Evolutionary conservation across 148 eudicot species (phyloP).

Genomic region (Gaultheria prostrata): DNA sequence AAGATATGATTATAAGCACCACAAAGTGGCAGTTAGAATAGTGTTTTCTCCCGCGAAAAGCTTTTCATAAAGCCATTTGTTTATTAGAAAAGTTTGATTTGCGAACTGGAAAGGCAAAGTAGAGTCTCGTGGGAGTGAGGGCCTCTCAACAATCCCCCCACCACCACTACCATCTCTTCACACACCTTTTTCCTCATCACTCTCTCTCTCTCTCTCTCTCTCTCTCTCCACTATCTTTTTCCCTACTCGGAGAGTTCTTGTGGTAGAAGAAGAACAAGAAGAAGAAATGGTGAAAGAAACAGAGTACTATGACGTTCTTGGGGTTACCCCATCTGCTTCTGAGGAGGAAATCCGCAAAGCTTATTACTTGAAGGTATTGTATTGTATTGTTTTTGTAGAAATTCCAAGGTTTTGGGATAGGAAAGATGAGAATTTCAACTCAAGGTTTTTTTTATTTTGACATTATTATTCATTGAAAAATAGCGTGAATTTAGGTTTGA

Average conservation of each 20-base stretch:
- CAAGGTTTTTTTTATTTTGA: neutral
- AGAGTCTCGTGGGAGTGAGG: slow-evolving; percentile 39
- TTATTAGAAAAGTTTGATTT: slow-evolving; percentile 25
- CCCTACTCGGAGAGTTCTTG: neutral
- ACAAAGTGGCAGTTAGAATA: slow-evolving; percentile 57
- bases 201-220: neutral
- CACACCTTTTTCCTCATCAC: neutral
- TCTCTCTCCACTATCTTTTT: slow-evolving; percentile 9
- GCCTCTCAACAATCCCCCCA: slow-evolving; percentile 19
- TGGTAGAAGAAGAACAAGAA: slow-evolving; percentile 18
- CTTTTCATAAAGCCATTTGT: slow-evolving; percentile 31
- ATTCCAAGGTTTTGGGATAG: neutral
- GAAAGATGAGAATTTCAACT: neutral
- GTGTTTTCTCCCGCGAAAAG: slow-evolving; percentile 77
- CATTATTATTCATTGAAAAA: neutral
- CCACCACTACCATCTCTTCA: neutral
- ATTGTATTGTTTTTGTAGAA: neutral
- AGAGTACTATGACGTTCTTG: slow-evolving; percentile 82
- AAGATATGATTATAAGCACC: slow-evolving; percentile 42
- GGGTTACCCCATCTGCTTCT: slow-evolving; percentile 61
- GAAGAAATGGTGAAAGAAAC: slow-evolving; percentile 69
- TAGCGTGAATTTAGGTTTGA: neutral
- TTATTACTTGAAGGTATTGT: slow-evolving; percentile 73
- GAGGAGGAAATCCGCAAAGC: slow-evolving; percentile 90
- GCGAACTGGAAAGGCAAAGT: slow-evolving; percentile 59